These are phyloP conservation scores for Hemileia vastatrix DNA, from an alignment of 1,284 basidiomycete species.

Conservation along the genomic window DNA sequence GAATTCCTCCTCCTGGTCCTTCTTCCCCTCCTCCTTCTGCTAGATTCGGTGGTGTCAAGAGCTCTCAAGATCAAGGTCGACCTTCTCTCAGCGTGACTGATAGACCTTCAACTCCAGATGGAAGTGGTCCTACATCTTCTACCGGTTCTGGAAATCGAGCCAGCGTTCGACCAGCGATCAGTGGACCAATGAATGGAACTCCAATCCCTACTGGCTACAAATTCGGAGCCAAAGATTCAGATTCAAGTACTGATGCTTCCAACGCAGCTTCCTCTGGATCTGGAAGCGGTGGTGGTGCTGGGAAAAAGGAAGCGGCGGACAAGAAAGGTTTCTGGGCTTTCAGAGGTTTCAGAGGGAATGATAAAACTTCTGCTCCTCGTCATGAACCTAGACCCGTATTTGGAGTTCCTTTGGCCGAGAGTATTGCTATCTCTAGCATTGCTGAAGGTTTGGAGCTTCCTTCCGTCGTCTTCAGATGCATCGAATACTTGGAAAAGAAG, in stretches of 20 bases:
- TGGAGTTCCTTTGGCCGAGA: constrained; percentile 36
- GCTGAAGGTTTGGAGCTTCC: constrained; percentile 35
- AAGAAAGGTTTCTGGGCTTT: constrained; percentile 41
- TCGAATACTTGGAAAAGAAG: constrained; percentile 40
- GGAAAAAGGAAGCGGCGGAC: constrained; percentile 20
- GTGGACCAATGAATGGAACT: constrained; percentile 37
- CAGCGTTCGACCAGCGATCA: constrained; percentile 26
- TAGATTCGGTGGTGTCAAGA: neutral
- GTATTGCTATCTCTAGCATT: constrained; percentile 34
- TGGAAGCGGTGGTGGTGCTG: neutral
- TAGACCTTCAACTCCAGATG: neutral
- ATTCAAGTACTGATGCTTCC: neutral
- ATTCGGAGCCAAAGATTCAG: no score
- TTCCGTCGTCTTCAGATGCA: constrained; percentile 39
- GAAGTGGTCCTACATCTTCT: neutral
- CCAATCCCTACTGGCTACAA: constrained; percentile 39
- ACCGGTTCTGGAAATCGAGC: constrained; percentile 2
- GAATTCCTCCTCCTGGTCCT: neutral
- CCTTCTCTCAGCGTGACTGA: neutral
- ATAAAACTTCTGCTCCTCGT: neutral
- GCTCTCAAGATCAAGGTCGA: neutral
- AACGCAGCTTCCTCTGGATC: neutral
- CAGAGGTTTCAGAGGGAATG: constrained; percentile 27
- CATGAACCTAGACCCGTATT: constrained; percentile 28
- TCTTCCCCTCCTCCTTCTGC: neutral